Percentiles rank a stretch among this genome's conserved stretches.
phyloP scores from a whole-genome alignment of 1,139 yeast species.

The Nakaseomyces sp. region DNA sequence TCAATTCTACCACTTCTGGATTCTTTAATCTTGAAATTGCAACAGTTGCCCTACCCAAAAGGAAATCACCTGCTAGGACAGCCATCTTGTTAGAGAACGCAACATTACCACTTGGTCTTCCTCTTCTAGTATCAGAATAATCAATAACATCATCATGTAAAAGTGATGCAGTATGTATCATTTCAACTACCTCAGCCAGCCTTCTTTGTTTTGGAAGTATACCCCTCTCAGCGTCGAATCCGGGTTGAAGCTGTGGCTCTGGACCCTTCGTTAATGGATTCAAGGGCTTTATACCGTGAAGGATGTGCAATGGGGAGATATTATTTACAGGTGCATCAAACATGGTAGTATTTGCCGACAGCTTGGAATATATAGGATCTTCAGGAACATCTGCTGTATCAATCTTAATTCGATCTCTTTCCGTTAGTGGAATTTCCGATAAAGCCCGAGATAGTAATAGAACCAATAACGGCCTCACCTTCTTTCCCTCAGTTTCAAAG shows the following conservation, averaged over 20 bases:
- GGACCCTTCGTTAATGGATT: conserved; percentile 81
- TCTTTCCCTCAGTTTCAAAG: conserved; percentile 93
- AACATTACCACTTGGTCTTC: conserved; percentile 82
- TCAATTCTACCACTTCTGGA: conserved; percentile 92
- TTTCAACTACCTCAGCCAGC: conserved; percentile 92
- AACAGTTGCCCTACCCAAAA: conserved; percentile 92
- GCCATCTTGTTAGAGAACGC: conserved; percentile 98
- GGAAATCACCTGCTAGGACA: conserved; percentile 89
- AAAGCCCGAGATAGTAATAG: conserved; percentile 74
- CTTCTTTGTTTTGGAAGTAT: conserved; percentile 91
- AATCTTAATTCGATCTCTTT: conserved; percentile 55
- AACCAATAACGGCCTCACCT: conserved; percentile 85
- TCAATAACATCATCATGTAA: conserved; percentile 97
- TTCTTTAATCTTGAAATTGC: conserved; percentile 87
- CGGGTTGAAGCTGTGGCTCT: conserved; percentile 48
- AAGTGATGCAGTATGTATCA: conserved; percentile 96
- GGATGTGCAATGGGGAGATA: conserved; percentile 70
- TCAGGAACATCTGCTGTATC: conserved; percentile 58
- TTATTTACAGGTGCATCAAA: conserved; percentile 34
- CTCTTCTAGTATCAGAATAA: conserved; percentile 81
- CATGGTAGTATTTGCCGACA: conserved; percentile 14
- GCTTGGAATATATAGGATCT: conserved; percentile 42
- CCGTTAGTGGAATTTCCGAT: conserved; percentile 60
- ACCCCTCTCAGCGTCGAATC: conserved; percentile 50
- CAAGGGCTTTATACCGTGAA: conserved; percentile 86